A percentile compares a stretch with the other conserved stretches of the same genome.
phyloP scores from a whole-genome alignment of 1,284 basidiomycete genomes.

The Rhodotorula sp. region DNA sequence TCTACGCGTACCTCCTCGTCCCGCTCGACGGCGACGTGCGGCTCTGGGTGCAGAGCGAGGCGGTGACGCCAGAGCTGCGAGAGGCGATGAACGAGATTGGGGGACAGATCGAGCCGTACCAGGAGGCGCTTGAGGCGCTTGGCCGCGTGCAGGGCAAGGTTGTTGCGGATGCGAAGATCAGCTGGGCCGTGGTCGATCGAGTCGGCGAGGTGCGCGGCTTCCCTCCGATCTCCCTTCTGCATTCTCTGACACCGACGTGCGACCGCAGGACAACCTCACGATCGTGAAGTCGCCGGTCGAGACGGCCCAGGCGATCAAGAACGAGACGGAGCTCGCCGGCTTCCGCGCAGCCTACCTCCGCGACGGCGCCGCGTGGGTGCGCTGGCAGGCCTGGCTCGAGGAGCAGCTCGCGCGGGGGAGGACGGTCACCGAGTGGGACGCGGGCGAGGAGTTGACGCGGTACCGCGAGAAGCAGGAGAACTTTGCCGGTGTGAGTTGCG shows the following conservation, averaged over 20 bases:
- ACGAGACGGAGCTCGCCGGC: conserved; percentile 77
- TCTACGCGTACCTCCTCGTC: conserved; percentile 79
- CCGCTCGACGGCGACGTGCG: conserved; percentile 40
- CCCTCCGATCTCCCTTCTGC: no score
- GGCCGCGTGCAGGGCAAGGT: conserved; percentile 10
- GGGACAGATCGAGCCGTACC: conserved; percentile 71
- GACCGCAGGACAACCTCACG: conserved; percentile 16
- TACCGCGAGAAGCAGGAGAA: conserved; percentile 69
- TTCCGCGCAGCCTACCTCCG: conserved; percentile 80
- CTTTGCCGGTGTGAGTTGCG: conserved; percentile 59
- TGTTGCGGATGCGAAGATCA: conserved; percentile 17
- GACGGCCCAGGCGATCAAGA: conserved; percentile 85
- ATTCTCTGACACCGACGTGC: background rate
- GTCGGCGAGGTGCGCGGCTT: conserved; percentile 56
- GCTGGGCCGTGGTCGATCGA: conserved; percentile 70
- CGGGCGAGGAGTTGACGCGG: conserved; percentile 76
- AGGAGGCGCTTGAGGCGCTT: conserved; percentile 58
- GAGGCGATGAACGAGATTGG: conserved; percentile 60
- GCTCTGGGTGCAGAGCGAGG: conserved; percentile 58
- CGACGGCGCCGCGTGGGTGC: conserved; percentile 86
- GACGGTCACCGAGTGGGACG: conserved; percentile 84
- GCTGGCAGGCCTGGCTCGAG: conserved; percentile 90
- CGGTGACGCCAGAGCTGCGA: conserved; percentile 61
- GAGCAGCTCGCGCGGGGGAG: conserved; percentile 66
- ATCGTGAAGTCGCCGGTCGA: conserved; percentile 59